Conservation (phyloP, 176 grass and related monocot species). For the Avena insularis region DNA sequence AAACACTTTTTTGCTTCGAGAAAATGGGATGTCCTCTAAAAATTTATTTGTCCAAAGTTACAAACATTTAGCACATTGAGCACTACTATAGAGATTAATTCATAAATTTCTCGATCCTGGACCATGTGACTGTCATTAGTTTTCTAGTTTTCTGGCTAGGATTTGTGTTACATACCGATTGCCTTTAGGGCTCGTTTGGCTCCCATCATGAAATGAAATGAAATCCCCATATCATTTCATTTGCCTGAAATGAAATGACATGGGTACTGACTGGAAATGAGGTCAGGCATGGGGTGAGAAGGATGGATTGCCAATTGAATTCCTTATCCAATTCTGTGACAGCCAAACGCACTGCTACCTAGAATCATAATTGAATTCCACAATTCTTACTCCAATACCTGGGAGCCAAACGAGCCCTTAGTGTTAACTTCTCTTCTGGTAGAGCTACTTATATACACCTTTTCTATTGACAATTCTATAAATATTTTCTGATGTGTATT, state of each 20-base stretch:
- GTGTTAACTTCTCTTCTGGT: background rate
- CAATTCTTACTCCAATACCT: no score
- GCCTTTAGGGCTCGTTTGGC: background rate
- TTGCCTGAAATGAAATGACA: no score
- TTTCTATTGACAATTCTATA: conserved; percentile 29
- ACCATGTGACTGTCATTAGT: background rate
- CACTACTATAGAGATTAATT: background rate
- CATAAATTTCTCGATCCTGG: background rate
- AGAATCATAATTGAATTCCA: no score
- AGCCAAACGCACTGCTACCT: no score
- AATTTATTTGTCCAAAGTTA: background rate
- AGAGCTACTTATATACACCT: conserved; percentile 7
- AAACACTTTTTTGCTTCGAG: background rate
- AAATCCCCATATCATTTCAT: no score
- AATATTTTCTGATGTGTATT: conserved; percentile 32
- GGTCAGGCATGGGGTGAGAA: no score
- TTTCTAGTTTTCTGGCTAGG: background rate
- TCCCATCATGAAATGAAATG: no score
- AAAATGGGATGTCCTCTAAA: background rate
- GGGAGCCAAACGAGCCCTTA: no score
- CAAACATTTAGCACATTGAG: background rate
- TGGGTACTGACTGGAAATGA: no score
- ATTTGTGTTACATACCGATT: background rate
- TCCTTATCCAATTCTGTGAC: no score
- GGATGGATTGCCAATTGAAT: no score